Conservation (phyloP, 1,139 yeast species). For the Pichia inconspicua region DNA sequence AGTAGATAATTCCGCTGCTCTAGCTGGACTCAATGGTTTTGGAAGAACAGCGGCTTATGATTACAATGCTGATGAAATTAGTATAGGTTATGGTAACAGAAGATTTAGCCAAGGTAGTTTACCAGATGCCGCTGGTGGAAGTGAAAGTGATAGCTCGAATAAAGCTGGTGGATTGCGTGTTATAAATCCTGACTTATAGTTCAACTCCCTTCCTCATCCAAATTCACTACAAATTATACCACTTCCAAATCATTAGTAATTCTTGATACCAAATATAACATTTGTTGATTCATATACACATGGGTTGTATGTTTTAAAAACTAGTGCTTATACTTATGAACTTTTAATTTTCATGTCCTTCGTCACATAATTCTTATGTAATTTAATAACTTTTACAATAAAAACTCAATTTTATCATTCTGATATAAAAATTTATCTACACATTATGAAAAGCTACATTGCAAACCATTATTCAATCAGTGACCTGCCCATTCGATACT, state of each 20-base stretch:
- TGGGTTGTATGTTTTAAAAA: neutral
- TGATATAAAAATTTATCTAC: neutral
- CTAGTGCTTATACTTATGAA: neutral
- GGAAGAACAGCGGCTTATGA: conserved; percentile 12
- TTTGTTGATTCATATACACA: neutral
- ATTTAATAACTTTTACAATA: neutral
- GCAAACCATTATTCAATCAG: conserved; percentile 25
- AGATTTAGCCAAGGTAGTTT: conserved; percentile 64
- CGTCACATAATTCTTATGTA: neutral
- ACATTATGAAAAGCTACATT: neutral
- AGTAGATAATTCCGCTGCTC: conserved; percentile 1
- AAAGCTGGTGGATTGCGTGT: conserved; percentile 24
- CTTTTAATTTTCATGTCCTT: neutral
- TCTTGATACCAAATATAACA: neutral
- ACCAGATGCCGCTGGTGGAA: conserved; percentile 42
- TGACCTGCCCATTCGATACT: conserved; percentile 98
- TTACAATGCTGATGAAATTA: conserved; percentile 23
- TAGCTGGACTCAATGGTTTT: conserved; percentile 8
- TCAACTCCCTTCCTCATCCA: no score
- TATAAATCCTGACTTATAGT: conserved; percentile 31
- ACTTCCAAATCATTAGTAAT: neutral
- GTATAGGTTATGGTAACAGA: conserved; percentile 29
- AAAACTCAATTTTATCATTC: neutral
- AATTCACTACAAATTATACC: neutral
- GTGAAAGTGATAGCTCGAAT: conserved; percentile 17